Conservation (phyloP, 495 filamentous ascomycete species). For the Echria macrotheca region DNA sequence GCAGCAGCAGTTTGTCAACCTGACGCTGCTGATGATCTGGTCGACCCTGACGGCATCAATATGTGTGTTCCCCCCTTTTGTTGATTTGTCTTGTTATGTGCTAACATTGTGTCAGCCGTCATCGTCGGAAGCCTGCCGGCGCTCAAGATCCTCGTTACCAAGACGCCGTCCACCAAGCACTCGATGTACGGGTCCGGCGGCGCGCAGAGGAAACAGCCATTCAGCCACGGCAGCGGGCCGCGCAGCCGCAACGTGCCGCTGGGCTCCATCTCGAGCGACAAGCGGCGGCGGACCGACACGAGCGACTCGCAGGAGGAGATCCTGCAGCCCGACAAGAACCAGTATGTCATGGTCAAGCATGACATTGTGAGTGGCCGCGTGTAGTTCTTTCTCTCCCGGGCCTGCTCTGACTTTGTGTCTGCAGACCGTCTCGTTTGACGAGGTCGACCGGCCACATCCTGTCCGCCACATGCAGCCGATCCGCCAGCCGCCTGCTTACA, state of each 20-base stretch:
- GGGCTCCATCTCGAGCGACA: conserved; percentile 20
- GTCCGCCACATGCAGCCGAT: too few relatives aligned
- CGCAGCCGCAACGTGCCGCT: conserved; percentile 15
- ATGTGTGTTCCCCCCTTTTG: conserved; percentile 18
- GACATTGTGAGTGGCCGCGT: conserved; percentile 23
- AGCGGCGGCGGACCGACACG: conserved; percentile 11
- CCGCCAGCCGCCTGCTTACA: too few relatives aligned
- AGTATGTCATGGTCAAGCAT: conserved; percentile 24
- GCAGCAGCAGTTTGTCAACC: conserved; percentile 28
- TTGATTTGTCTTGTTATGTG: not conserved
- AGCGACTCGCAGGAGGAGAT: conserved; percentile 25
- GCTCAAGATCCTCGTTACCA: conserved; percentile 49
- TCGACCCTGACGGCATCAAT: conserved; percentile 30
- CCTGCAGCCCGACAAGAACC: conserved; percentile 14
- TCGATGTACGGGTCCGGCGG: conserved; percentile 44
- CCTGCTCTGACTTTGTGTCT: not conserved
- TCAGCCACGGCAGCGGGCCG: conserved; percentile 7
- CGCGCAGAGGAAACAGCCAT: conserved; percentile 9
- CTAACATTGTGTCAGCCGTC: conserved; percentile 30
- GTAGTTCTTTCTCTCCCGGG: not conserved
- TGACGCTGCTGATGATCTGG: conserved; percentile 32
- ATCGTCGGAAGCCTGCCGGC: conserved; percentile 46
- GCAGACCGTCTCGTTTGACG: conserved; percentile 5
- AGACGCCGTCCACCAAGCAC: conserved; percentile 47
- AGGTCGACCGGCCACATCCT: conserved; percentile 3